phyloP scores from a whole-genome alignment of 257 asterid genomes.

The Eustoma russellianum region DNA sequence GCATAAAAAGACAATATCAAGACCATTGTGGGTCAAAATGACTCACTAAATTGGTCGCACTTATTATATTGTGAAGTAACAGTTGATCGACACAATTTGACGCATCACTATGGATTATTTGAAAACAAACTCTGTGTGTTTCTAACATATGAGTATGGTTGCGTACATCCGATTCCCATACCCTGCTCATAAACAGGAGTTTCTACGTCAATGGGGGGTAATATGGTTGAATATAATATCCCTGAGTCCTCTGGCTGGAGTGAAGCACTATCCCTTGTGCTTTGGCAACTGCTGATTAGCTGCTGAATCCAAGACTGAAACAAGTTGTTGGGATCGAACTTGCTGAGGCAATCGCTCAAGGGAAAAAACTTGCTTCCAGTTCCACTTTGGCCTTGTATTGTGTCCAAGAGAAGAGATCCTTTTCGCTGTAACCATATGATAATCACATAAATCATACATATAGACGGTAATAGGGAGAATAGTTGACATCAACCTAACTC shows the following conservation, averaged over 20 bases:
- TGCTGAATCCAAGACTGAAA: conserved; percentile 92
- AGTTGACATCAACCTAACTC: conserved; percentile 60
- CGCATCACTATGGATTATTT: too few relatives aligned
- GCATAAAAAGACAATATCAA: too few relatives aligned
- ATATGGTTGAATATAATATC: too few relatives aligned
- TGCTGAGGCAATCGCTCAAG: conserved; percentile 75
- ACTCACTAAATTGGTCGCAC: too few relatives aligned
- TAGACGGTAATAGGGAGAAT: conserved; percentile 62
- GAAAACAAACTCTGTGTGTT: too few relatives aligned
- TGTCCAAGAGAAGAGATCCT: conserved; percentile 42
- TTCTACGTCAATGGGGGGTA: too few relatives aligned
- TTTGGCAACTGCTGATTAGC: conserved; percentile 55
- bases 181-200: too few relatives aligned
- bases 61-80: too few relatives aligned
- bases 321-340: conserved; percentile 91
- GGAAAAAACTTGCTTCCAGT: conserved; percentile 92
- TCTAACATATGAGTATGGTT: too few relatives aligned
- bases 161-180: too few relatives aligned
- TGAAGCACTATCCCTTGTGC: conserved; percentile 39
- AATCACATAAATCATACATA: conserved; percentile 56
- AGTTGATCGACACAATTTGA: too few relatives aligned
- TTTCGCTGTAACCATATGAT: conserved; percentile 31
- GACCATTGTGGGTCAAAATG: too few relatives aligned
- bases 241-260: conserved; percentile 58
- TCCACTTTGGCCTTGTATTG: conserved; percentile 30